These are phyloP conservation scores for Helichrysum umbraculigerum DNA, from an alignment of 129 eudicot genomes.

Conservation along the genomic window DNA sequence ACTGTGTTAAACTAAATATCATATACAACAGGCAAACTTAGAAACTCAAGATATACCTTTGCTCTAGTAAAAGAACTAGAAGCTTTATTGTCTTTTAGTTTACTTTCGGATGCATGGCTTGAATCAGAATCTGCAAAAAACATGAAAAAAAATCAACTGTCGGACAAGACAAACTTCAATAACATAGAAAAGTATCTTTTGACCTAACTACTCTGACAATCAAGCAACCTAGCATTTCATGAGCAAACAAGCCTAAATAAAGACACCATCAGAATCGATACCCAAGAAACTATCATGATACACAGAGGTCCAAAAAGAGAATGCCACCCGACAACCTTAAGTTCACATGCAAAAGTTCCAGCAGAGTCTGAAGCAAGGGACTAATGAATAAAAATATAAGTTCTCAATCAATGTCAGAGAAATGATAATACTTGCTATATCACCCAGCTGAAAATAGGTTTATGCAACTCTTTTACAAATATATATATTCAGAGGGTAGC, in stretches of 20 bases:
- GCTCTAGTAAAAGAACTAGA: constrained; percentile 26
- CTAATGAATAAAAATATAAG: background rate
- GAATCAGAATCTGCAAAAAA: constrained; percentile 47
- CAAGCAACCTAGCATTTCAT: constrained; percentile 4
- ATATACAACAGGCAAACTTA: background rate
- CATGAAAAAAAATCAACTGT: constrained; percentile 4
- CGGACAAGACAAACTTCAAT: constrained; percentile 17
- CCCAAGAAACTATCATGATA: background rate
- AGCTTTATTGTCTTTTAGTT: constrained; percentile 42
- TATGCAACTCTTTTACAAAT: background rate
- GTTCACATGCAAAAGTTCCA: background rate
- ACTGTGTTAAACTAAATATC: background rate
- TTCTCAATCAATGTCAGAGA: background rate
- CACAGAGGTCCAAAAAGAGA: background rate
- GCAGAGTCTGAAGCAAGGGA: background rate
- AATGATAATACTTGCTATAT: background rate
- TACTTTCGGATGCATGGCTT: constrained; percentile 39
- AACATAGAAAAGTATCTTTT: constrained; percentile 13
- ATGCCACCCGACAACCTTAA: background rate
- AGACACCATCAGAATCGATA: constrained; percentile 1
- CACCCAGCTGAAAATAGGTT: background rate
- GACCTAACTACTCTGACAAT: background rate
- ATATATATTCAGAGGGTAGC: background rate
- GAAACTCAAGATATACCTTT: constrained; percentile 35
- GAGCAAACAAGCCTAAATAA: constrained; percentile 15